A percentile compares a stretch with the other conserved stretches of the same genome.
phyloP scores from a whole-genome alignment of 805 yeast species.

The Pichia deserticola region DNA sequence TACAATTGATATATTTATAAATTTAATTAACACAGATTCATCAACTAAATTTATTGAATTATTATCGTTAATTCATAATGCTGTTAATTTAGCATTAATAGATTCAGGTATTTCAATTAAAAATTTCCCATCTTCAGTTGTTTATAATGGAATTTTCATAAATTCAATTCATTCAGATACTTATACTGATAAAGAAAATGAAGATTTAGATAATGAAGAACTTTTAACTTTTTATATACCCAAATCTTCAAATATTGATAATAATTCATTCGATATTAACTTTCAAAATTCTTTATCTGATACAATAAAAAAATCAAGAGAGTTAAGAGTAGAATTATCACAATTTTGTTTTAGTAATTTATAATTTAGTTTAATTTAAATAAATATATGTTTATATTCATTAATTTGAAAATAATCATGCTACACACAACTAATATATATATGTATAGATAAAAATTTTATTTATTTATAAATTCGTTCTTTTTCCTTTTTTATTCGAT shows the following conservation, averaged over 20 bases:
- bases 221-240: slow-evolving; percentile 52
- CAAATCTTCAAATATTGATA: slow-evolving; percentile 26
- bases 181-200: slow-evolving; percentile 6
- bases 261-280: slow-evolving; percentile 20
- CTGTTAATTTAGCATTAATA: slow-evolving; percentile 65
- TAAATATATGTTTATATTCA: not conserved
- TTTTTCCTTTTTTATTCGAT: too few species aligned
- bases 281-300: slow-evolving; percentile 14
- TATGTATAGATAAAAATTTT: too few species aligned
- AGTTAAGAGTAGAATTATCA: slow-evolving; percentile 39
- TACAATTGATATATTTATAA: slow-evolving; percentile 70
- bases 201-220: slow-evolving; percentile 29
- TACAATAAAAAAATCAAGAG: slow-evolving; percentile 38
- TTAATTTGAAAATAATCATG: too few species aligned
- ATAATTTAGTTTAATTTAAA: not conserved
- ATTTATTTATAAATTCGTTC: too few species aligned
- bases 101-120: slow-evolving; percentile 79
- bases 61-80: slow-evolving; percentile 43
- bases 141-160: slow-evolving; percentile 14
- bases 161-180: slow-evolving; percentile 28
- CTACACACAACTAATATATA: too few species aligned
- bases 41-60: slow-evolving; percentile 29
- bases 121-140: slow-evolving; percentile 62
- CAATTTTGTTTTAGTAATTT: slow-evolving; percentile 30
- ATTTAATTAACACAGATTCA: slow-evolving; percentile 46